Evolutionary conservation across 2,329 filamentous ascomycete genomes (phyloP), one percentile per base, ranked within the genome.

Genomic region (Alternaria brassicae): DNA sequence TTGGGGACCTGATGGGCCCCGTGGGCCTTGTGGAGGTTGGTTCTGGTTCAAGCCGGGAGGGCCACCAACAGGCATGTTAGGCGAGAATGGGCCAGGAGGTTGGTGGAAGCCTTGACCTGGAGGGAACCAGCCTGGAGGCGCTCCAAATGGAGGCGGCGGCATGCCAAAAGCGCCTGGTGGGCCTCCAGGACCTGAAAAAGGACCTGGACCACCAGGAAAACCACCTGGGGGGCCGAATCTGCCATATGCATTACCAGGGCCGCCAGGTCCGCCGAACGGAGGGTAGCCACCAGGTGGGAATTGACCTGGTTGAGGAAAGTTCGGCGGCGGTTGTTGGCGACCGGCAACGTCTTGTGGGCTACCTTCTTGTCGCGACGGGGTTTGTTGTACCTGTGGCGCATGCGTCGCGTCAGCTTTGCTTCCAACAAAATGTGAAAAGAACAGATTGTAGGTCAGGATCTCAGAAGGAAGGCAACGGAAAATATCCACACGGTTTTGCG

Each of bases 391-490:
- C 70, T 76, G 63, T 67, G 63, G 67, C 63, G 66, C 61, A 67
- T 60, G 60, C 53, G 37, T 60, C 56, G 54, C 58, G 61, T 76
- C 59, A 77, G 74, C 68, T 48, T 62, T 50, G 12, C 39, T 53
- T 52, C 34, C 23, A 40, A 30, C 41, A 34, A 47, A 45, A 56
- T 25, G 48, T 55, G 69, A 70, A 47, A 65, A 49, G 47, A 59
- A 49, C 17, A 55, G 57, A 21, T 36, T 36, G 32, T 56, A 47
- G 51, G 42, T 53, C 62, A 28, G 25, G 58, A 71, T 66, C 88
- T 97, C 93, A 97, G 93, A 97, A 97, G 93, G 93, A 97, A 97
- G 93, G 93, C 93, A 97, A 97, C 93, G 93, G 93, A 97, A 72
- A 89, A 89, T 88, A 82, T 97, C 93, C 89, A 96, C 93, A 97